Evolutionary conservation across 495 filamentous ascomycete species (phyloP), one percentile per base, ranked within the genome.

Genomic region (Penicillium lagena): DNA sequence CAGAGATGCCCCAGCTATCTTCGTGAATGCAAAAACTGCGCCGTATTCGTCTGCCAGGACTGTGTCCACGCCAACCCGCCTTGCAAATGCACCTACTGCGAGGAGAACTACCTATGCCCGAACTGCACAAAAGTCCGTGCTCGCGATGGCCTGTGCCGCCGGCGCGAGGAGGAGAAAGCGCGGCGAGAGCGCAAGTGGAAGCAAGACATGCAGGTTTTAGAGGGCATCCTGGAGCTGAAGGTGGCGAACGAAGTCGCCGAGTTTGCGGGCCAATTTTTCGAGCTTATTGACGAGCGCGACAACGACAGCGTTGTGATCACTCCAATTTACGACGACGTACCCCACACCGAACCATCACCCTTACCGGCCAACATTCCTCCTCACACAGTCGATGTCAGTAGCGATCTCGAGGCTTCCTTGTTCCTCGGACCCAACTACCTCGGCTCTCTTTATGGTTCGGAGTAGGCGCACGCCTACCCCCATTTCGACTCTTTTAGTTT

Each of bases 21-120:
- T 6, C 68, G 67, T 27, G 71, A 79, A 59, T 81, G 78, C 59
- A 66, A 64, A n/a, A 64, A 60, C 31, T 81, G 78, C 50, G 63
- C 63, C 5, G 75, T 81, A 4, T 64, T 71, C 44, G 76, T 80
- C n/a, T 81, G 78, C 45, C 65, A 75, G 46, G 76, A 78, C 44
- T 79, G 77, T 53, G 55, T 68, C 7, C 44, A 52, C 17, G 55
- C 54, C 28, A 61, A 74, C 22, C 70, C 75, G 13, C 67, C 67
- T 9, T 80, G 77, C 60, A 62, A 68, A 38, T 80, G 77, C 63
- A 65, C 71, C 12, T 73, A 69, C 53, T 80, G 77, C 58, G 68
- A 70, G 35, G 61, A 63, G 11, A 71, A 75, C 54, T 80, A 72
- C 52, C 56, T 72, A 40, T 80, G 77, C 46, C 76, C 76, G 0